These are phyloP conservation scores for Salix exigua DNA, from an alignment of 345 rosid genomes.

Conservation along the genomic window DNA sequence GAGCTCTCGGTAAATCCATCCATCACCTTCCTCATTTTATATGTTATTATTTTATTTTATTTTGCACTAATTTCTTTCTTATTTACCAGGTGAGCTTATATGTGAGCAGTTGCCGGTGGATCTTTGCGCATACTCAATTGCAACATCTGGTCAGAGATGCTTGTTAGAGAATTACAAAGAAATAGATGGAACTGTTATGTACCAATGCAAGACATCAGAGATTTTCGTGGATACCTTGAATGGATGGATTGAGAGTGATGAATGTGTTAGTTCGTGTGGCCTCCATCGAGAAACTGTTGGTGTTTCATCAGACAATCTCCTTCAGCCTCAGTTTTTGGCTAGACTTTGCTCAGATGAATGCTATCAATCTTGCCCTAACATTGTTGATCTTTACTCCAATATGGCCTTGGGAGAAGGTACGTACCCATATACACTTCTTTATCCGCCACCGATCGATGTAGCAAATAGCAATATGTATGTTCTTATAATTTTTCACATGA, in stretches of 20 bases:
- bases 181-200: slow-evolving; percentile 1
- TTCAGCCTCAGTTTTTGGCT: slow-evolving; percentile 23
- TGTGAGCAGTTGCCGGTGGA: slow-evolving; percentile 33
- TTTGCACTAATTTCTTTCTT: not conserved
- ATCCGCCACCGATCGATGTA: too few relatives aligned
- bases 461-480: too few relatives aligned
- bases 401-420: slow-evolving; percentile 38
- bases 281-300: slow-evolving; percentile 28
- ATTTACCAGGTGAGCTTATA: slow-evolving; percentile 19
- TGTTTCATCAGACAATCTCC: slow-evolving; percentile 32
- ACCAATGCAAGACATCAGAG: slow-evolving; percentile 36
- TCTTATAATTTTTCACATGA: too few relatives aligned
- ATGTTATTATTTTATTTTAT: not conserved
- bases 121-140: slow-evolving; percentile 23
- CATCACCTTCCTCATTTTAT: not conserved
- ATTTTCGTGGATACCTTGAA: slow-evolving; percentile 15
- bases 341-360: slow-evolving; percentile 31
- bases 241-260: slow-evolving; percentile 27
- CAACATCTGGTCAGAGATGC: slow-evolving; percentile 33
- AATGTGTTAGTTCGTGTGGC: slow-evolving; percentile 28
- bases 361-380: slow-evolving; percentile 30
- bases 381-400: slow-evolving; percentile 37
- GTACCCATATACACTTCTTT: not conserved
- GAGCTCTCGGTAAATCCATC: slow-evolving; percentile 22
- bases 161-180: slow-evolving; percentile 20